Conservation (phyloP, 805 yeast genomes). For the Debaryomyces hansenii region DNA sequence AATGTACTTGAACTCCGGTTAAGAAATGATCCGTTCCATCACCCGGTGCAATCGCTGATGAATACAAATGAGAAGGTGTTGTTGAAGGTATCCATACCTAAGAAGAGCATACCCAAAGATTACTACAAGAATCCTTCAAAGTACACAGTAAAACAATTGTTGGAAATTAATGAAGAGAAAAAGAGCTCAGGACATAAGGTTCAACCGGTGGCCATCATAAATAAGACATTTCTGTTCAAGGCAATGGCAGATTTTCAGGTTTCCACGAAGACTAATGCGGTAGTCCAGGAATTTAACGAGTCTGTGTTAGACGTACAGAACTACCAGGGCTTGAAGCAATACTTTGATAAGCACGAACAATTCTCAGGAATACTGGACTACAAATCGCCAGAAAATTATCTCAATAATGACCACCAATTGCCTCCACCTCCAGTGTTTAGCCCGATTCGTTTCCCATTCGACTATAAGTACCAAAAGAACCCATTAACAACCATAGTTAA, state of each 20-base stretch:
- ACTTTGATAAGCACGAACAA: slow-evolving; percentile 21
- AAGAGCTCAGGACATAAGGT: slow-evolving; percentile 35
- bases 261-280: slow-evolving; percentile 52
- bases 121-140: slow-evolving; percentile 29
- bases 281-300: slow-evolving; percentile 27
- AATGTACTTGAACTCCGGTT: slow-evolving; percentile 42
- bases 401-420: slow-evolving; percentile 51
- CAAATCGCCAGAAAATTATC: slow-evolving; percentile 20
- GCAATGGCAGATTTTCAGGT: slow-evolving; percentile 88
- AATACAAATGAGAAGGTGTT: slow-evolving; percentile 57
- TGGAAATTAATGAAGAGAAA: slow-evolving; percentile 26
- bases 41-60: slow-evolving; percentile 60
- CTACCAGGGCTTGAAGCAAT: slow-evolving; percentile 23
- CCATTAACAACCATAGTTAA: slow-evolving; percentile 51
- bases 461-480: slow-evolving; percentile 76
- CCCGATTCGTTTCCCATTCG: slow-evolving; percentile 70
- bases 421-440: slow-evolving; percentile 90
- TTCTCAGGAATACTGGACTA: slow-evolving; percentile 29
- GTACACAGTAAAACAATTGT: slow-evolving; percentile 45
- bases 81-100: slow-evolving; percentile 62
- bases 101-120: slow-evolving; percentile 43
- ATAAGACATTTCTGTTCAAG: slow-evolving; percentile 72
- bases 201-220: slow-evolving; percentile 66
- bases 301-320: slow-evolving; percentile 22
- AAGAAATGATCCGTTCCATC: slow-evolving; percentile 49